phyloP scores from a whole-genome alignment of 176 grass and related monocot genomes.

The Saccharum officinarum region DNA sequence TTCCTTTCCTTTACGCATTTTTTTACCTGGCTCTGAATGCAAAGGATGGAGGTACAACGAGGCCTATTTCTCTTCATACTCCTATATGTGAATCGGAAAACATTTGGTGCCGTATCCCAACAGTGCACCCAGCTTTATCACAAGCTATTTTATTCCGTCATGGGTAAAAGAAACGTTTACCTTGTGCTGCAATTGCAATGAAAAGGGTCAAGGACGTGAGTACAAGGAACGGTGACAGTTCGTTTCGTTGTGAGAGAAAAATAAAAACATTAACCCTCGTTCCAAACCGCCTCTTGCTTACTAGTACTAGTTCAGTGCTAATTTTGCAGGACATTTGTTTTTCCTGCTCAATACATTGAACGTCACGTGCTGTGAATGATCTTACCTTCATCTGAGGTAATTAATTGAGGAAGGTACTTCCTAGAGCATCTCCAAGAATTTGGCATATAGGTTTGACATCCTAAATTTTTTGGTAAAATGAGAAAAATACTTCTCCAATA shows the following conservation, averaged over 20 bases:
- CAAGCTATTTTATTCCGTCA: not conserved
- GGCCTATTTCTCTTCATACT: not conserved
- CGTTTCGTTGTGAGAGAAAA: no score
- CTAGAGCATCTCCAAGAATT: no score
- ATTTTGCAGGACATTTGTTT: not conserved
- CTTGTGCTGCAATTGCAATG: not conserved
- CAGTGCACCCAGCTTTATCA: not conserved
- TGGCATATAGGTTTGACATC: no score
- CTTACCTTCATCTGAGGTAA: not conserved
- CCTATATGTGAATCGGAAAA: not conserved
- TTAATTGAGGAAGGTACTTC: not conserved
- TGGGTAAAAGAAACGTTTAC: slow-evolving; percentile 5
- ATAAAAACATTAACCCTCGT: no score
- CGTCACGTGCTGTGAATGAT: not conserved
- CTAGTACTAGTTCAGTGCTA: not conserved
- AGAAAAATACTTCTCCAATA: no score
- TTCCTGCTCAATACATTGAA: not conserved
- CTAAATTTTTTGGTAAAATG: no score
- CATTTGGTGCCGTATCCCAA: not conserved
- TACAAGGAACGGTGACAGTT: not conserved
- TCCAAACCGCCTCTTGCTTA: not conserved
- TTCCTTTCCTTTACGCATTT: not conserved
- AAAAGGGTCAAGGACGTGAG: not conserved
- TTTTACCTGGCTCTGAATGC: not conserved
- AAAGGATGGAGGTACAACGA: not conserved